Evolutionary conservation across 148 eudicot genomes (phyloP), one percentile per base, ranked within the genome.

Genomic region (Talinum fruticosum): DNA sequence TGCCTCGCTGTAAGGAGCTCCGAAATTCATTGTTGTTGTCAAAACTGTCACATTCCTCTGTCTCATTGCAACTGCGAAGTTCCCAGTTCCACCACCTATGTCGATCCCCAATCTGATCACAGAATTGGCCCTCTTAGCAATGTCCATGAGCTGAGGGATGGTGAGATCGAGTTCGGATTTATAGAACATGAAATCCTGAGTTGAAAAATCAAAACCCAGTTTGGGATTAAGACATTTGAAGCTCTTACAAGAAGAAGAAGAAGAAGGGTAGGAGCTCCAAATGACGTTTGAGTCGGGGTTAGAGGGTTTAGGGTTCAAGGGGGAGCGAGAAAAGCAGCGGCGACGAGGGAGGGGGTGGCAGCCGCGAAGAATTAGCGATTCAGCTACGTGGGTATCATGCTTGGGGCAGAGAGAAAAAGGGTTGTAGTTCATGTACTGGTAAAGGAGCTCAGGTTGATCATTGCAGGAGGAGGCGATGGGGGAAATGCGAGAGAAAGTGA

Each of bases 341-440:
- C 97, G 84, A 57, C 98, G 84, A 15, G 98, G 98, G 68, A 94
- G 84, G 1, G 97, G 98, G 82, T 90, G 93, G 76, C 98, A 94
- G 38, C 98, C 97, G 7, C 92, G 89, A 66, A 94, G 88, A 57
- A 94, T 90, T 5, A 94, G 83, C 24, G 90, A 67, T 57, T 94
- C 97, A 8, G 93, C 95, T n/a, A 89, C 65, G 26, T 74, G 71
- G 24, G 78, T 21, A 10, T 28, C 33, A 51, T 88, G 88, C 3
- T 61, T 64, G 0, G 97, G 97, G 78, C 98, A 94, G 34, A 67
- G 75, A 14, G 84, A 18, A 72, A 84, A 91, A 0, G 89, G 91
- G 0, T 91, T 84, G 85, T 93, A 93, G 80, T 84, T 87, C 98
- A 94, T 94, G 89, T 85, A 92, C n/a, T 74, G 66, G 82, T 90